Evolutionary conservation across 2,329 filamentous ascomycete species (phyloP).

Genomic region (Didymella exigua): DNA sequence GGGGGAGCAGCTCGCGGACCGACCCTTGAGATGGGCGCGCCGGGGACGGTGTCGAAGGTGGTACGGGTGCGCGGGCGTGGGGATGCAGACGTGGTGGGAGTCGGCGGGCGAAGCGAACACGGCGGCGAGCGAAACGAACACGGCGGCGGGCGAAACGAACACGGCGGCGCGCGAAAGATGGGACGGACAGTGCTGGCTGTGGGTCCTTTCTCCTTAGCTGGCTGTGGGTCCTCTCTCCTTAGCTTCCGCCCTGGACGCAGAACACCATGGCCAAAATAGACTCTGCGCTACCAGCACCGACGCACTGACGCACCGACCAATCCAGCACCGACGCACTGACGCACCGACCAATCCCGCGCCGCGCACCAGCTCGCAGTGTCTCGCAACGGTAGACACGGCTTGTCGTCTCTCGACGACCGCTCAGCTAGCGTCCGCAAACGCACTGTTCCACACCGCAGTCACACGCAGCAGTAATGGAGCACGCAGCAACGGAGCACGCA

Average conservation of each 20-base stretch:
- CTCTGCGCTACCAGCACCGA: neutral
- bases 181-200: neutral
- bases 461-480: slow-evolving; percentile 4
- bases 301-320: no score
- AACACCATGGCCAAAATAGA: neutral
- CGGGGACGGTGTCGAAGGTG: neutral
- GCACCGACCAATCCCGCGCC: no score
- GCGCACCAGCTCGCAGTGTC: no score
- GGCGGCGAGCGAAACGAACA: slow-evolving; percentile 8
- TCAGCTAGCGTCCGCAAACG: neutral
- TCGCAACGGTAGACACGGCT: neutral
- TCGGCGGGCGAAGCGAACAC: slow-evolving; percentile 8
- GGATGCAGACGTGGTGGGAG: slow-evolving; percentile 7
- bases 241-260: neutral
- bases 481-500: slow-evolving; percentile 6
- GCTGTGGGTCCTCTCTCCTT: neutral
- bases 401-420: neutral
- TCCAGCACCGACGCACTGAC: no score
- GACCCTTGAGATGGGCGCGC: slow-evolving; percentile 30
- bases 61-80: slow-evolving; percentile 1
- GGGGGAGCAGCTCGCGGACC: slow-evolving; percentile 15
- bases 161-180: slow-evolving; percentile 5
- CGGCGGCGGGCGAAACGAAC: slow-evolving; percentile 8
- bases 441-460: neutral
- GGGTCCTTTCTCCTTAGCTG: neutral